Conservation (phyloP, 352 stramenopile species). For the Pythium folliculosum region DNA sequence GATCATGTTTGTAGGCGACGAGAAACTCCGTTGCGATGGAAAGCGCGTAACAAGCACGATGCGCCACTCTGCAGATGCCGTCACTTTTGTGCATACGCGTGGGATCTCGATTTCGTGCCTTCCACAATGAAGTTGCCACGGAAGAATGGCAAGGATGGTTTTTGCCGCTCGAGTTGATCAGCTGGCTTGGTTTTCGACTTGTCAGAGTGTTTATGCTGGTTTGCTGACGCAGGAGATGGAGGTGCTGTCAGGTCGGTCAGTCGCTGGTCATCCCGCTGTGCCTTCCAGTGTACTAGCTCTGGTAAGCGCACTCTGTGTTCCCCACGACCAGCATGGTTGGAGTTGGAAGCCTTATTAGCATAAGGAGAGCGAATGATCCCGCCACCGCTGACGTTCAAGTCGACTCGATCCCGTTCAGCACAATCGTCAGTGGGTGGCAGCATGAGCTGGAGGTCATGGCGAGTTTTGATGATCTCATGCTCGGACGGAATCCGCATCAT, state of each 20-base stretch:
- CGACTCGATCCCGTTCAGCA: constrained; percentile 25
- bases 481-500: constrained; percentile 28
- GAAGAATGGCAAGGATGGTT: constrained; percentile 60
- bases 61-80: not conserved
- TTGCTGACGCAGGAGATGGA: not conserved
- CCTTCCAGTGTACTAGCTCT: constrained; percentile 20
- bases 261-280: constrained; percentile 2
- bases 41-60: not conserved
- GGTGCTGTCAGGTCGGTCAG: constrained; percentile 10
- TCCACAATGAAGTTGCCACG: constrained; percentile 66
- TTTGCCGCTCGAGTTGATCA: constrained; percentile 12
- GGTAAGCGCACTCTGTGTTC: constrained; percentile 12
- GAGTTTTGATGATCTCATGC: constrained; percentile 29
- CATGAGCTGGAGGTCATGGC: constrained; percentile 21
- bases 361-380: not conserved
- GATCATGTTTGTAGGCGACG: constrained; percentile 1
- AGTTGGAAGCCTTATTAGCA: not conserved
- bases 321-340: constrained; percentile 5
- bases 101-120: constrained; percentile 35
- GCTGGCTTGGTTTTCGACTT: constrained; percentile 22
- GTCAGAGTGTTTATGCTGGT: constrained; percentile 8
- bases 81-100: constrained; percentile 21
- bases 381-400: not conserved
- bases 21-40: constrained; percentile 18
- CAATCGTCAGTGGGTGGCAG: constrained; percentile 11